These are phyloP conservation scores for Rhizodiscina lignyota DNA, from an alignment of 495 filamentous ascomycete species.

Conservation along the genomic window DNA sequence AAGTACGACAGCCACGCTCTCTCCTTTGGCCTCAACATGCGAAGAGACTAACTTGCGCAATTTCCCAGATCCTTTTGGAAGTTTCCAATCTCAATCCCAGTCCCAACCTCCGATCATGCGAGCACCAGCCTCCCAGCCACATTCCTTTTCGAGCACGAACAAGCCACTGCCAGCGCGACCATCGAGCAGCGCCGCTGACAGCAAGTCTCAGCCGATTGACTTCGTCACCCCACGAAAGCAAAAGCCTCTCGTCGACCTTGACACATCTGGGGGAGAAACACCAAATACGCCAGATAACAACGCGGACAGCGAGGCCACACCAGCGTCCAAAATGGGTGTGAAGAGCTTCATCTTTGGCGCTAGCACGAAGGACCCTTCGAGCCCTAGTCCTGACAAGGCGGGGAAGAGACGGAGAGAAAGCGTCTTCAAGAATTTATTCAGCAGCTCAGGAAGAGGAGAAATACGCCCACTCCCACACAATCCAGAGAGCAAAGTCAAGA, in stretches of 20 bases:
- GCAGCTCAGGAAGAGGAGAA: no score
- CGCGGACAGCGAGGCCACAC: slow-evolving; percentile 51
- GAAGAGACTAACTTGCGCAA: no score
- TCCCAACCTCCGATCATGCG: slow-evolving; percentile 26
- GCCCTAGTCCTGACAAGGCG: not conserved
- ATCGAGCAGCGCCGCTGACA: no score
- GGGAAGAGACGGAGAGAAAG: slow-evolving; percentile 5
- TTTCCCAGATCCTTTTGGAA: slow-evolving; percentile 32
- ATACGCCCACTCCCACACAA: no score
- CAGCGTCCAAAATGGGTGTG: no score
- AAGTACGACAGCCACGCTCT: no score
- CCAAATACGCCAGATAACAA: slow-evolving; percentile 53
- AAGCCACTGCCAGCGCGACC: slow-evolving; percentile 22
- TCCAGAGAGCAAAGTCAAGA: no score
- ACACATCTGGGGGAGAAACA: slow-evolving; percentile 61
- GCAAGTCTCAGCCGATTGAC: no score
- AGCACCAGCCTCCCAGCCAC: slow-evolving; percentile 29
- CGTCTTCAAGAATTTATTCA: slow-evolving; percentile 2
- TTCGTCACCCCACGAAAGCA: slow-evolving; percentile 70
- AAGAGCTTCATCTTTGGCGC: slow-evolving; percentile 12
- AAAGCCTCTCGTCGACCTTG: slow-evolving; percentile 44
- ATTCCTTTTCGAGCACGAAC: slow-evolving; percentile 7
- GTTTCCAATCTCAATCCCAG: slow-evolving; percentile 36
- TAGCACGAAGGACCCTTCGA: slow-evolving; percentile 17
- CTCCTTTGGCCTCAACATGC: no score